Conservation (phyloP, 2,329 filamentous ascomycete genomes). For the Penicillium freii region DNA sequence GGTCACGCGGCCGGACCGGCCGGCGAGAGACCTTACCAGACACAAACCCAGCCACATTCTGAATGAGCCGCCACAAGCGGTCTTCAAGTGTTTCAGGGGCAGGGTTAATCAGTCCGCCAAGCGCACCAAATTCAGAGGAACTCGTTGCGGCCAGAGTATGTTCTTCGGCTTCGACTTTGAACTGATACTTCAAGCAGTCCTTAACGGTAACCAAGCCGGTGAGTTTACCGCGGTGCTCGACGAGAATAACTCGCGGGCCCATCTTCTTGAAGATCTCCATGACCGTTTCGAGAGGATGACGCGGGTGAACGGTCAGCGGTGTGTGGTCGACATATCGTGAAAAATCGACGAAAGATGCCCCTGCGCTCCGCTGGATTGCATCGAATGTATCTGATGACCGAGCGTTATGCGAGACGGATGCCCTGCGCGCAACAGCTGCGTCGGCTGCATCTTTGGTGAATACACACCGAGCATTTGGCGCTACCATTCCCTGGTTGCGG, state of each 20-base stretch:
- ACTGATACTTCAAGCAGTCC: constrained; percentile 95
- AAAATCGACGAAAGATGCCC: constrained; percentile 68
- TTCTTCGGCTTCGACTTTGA: constrained; percentile 87
- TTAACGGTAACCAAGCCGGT: constrained; percentile 90
- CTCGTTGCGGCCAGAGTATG: constrained; percentile 49
- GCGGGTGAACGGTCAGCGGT: constrained; percentile 85
- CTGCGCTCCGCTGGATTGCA: constrained; percentile 56
- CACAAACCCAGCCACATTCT: constrained; percentile 27
- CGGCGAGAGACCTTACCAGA: constrained; percentile 16
- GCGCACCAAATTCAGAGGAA: constrained; percentile 21
- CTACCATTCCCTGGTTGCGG: constrained; percentile 65
- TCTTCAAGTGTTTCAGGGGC: constrained; percentile 34
- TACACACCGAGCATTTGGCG: constrained; percentile 66
- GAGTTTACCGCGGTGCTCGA: constrained; percentile 83
- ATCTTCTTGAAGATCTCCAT: constrained; percentile 99
- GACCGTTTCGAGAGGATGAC: constrained; percentile 88
- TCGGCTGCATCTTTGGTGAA: constrained; percentile 61
- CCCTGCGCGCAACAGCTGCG: constrained; percentile 31
- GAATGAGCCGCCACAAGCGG: constrained; percentile 40
- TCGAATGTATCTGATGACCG: constrained; percentile 57
- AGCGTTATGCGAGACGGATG: constrained; percentile 24
- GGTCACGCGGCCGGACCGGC: constrained; percentile 17
- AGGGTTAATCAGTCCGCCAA: constrained; percentile 21
- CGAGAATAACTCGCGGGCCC: constrained; percentile 85
- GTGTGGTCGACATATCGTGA: constrained; percentile 84